These are phyloP conservation scores for Aurantiochytrium sp. DNA, from an alignment of 108 stramenopile genomes.

Conservation along the genomic window DNA sequence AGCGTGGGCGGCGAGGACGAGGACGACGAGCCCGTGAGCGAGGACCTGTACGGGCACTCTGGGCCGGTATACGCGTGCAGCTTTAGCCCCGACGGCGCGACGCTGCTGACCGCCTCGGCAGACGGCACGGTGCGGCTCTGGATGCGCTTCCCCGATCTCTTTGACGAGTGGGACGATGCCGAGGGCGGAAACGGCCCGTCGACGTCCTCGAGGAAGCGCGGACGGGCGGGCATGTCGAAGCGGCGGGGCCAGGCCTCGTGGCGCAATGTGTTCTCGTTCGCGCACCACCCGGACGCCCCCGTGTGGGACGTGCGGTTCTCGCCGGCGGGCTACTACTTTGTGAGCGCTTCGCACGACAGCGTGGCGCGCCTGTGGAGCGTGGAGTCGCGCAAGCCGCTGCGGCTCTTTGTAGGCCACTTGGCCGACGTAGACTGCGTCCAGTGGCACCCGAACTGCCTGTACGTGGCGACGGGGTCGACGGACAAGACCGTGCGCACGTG, in stretches of 20 bases:
- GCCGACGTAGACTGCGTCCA: conserved; percentile 75
- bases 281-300: conserved; percentile 28
- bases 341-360: conserved; percentile 80
- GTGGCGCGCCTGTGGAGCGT: conserved; percentile 89
- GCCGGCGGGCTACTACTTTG: conserved; percentile 89
- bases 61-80: conserved; percentile 14
- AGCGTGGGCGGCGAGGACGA: neutral
- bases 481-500: conserved; percentile 88
- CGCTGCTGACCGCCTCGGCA: conserved; percentile 35
- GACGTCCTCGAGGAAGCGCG: no score
- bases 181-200: conserved; percentile 29
- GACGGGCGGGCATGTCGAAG: neutral
- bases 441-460: conserved; percentile 93
- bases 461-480: conserved; percentile 77
- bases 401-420: conserved; percentile 85
- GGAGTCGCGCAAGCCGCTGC: conserved; percentile 75
- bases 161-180: neutral
- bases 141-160: conserved; percentile 42
- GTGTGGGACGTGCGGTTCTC: conserved; percentile 49
- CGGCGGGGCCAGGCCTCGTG: neutral
- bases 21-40: conserved; percentile 19
- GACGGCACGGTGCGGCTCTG: conserved; percentile 21
- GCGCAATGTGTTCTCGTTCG: conserved; percentile 22
- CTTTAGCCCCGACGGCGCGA: conserved; percentile 40
- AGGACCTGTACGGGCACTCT: conserved; percentile 44